A percentile compares a stretch with the other conserved stretches of the same genome.
These are phyloP conservation scores for Nymphaea colorata DNA, from an alignment of 164 flowering plant species.

Conservation along the genomic window DNA sequence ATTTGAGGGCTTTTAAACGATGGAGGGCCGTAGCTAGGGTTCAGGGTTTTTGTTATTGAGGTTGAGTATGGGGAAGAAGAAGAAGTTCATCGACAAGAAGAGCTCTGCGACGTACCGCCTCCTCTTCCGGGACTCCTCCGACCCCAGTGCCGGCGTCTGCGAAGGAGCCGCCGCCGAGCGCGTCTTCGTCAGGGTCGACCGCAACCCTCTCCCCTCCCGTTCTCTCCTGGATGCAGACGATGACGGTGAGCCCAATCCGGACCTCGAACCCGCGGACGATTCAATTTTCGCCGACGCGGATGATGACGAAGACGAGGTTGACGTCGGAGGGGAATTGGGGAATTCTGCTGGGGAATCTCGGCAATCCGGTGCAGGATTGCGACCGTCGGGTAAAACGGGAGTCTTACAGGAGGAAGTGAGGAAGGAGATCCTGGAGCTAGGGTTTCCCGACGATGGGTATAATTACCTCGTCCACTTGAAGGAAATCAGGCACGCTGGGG, in stretches of 20 bases:
- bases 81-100: slow-evolving; percentile 90
- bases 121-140: slow-evolving; percentile 65
- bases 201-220: slow-evolving; percentile 28
- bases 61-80: slow-evolving; percentile 42
- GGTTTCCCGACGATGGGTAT: slow-evolving; percentile 94
- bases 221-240: slow-evolving; percentile 16
- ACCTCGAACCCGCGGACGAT: slow-evolving; percentile 14
- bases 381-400: not conserved
- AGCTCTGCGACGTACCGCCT: slow-evolving; percentile 80
- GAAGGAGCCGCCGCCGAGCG: slow-evolving; percentile 31
- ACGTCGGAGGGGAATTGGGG: not conserved
- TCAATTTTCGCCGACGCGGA: slow-evolving; percentile 62
- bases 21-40: not conserved
- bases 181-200: slow-evolving; percentile 80
- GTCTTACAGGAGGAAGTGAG: slow-evolving; percentile 48
- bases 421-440: slow-evolving; percentile 80
- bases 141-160: slow-evolving; percentile 36
- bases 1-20: not conserved
- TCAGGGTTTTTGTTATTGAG: not conserved
- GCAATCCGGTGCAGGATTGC: slow-evolving; percentile 1
- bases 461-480: slow-evolving; percentile 71
- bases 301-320: slow-evolving; percentile 32
- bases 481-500: slow-evolving; percentile 76
- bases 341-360: not conserved
- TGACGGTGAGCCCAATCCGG: not conserved